Conservation (phyloP, 1,284 basidiomycete species). For the Pascua sp. region DNA sequence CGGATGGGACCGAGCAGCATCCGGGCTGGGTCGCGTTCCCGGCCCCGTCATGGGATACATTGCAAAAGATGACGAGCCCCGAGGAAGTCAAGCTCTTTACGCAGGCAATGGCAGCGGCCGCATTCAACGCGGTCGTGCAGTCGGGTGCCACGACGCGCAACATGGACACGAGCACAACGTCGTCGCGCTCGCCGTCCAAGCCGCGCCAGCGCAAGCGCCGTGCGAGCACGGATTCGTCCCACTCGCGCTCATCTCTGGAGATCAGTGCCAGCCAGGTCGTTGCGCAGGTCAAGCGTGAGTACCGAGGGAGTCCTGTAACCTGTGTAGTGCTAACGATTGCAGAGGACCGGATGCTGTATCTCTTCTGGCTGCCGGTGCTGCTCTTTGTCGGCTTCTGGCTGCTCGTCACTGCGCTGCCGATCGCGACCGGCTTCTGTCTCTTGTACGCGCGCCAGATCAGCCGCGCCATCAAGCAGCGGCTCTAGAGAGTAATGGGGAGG, state of each 20-base stretch:
- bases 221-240: conserved; percentile 11
- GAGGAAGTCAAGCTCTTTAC: conserved; percentile 46
- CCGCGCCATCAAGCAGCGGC: conserved; percentile 39
- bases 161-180: conserved; percentile 4
- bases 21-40: conserved; percentile 42
- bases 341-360: conserved; percentile 88
- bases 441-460: conserved; percentile 43
- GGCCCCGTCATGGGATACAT: conserved; percentile 42
- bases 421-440: conserved; percentile 42
- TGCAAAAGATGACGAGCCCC: conserved; percentile 40
- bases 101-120: conserved; percentile 45
- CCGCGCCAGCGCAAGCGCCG: conserved; percentile 8
- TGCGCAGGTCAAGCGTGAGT: conserved; percentile 55
- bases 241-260: conserved; percentile 7
- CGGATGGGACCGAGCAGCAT: background rate
- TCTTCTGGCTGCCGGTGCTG: conserved; percentile 92
- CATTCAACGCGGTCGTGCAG: conserved; percentile 44
- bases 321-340: conserved; percentile 10
- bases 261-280: conserved; percentile 22
- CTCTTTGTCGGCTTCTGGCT: conserved; percentile 48
- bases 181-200: conserved; percentile 10
- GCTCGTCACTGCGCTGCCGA: conserved; percentile 42
- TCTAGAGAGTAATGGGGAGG: background rate
- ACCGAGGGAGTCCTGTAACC: background rate
- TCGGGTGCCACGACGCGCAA: conserved; percentile 31